A percentile compares a stretch with the other conserved stretches of the same genome.
These are phyloP conservation scores for Lecanicillium sp. DNA, from an alignment of 2,329 filamentous ascomycete species.

Conservation along the genomic window DNA sequence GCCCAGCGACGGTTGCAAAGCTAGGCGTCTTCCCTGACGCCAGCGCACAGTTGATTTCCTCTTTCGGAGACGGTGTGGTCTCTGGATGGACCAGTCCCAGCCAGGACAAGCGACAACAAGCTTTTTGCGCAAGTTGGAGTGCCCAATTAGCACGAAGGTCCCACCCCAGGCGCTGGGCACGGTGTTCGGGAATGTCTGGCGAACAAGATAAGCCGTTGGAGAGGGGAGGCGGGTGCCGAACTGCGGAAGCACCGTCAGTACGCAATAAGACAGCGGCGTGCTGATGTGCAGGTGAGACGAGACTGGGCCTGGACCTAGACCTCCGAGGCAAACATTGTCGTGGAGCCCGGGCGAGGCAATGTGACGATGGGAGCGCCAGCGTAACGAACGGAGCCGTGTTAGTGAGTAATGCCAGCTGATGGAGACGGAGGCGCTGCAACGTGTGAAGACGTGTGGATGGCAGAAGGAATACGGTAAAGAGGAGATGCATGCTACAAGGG, in stretches of 20 bases:
- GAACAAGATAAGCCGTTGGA: too few species aligned
- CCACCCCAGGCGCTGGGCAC: background rate
- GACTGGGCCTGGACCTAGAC: background rate
- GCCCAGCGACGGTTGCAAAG: background rate
- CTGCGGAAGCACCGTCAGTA: too few species aligned
- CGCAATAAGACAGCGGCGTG: too few species aligned
- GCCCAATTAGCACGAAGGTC: constrained; percentile 2
- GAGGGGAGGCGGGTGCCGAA: too few species aligned
- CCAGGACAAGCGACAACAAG: constrained; percentile 4
- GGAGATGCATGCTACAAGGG: background rate
- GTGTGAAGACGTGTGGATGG: too few species aligned
- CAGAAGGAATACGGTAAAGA: background rate
- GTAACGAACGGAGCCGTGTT: background rate
- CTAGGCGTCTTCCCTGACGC: background rate
- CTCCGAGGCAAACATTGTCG: constrained; percentile 1
- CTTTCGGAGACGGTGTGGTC: constrained; percentile 12
- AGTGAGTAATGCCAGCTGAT: background rate
- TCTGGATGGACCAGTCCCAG: constrained; percentile 7
- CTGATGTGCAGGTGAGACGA: constrained; percentile 1
- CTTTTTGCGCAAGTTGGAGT: constrained; percentile 2
- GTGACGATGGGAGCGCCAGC: background rate
- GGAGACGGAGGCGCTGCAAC: background rate
- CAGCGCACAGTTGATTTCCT: constrained; percentile 10
- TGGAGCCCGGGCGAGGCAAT: background rate
- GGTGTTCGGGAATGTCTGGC: background rate